These are phyloP conservation scores for Penicillium sumatraense DNA, from an alignment of 2,329 filamentous ascomycete genomes.

Conservation along the genomic window DNA sequence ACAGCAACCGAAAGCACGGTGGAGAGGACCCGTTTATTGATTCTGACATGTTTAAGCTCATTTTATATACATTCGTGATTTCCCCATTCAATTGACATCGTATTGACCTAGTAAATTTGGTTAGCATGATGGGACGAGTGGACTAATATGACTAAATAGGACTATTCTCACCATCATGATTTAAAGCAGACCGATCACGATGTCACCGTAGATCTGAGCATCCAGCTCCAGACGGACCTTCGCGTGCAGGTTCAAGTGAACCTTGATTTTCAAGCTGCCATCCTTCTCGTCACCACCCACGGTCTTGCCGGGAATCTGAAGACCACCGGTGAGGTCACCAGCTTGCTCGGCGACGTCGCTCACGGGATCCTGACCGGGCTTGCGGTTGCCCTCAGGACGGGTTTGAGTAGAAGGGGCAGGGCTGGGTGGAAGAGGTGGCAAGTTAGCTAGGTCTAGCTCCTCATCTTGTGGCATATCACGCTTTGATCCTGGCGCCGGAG, in stretches of 20 bases:
- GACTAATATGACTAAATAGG: not conserved
- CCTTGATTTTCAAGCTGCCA: slow-evolving; percentile 25
- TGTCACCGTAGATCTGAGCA: slow-evolving; percentile 30
- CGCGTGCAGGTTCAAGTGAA: slow-evolving; percentile 30
- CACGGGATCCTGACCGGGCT: slow-evolving; percentile 11
- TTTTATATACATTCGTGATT: slow-evolving; percentile 15
- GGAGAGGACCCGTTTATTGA: not conserved
- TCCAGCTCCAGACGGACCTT: slow-evolving; percentile 31
- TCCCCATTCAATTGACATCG: not conserved
- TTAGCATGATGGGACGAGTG: not conserved
- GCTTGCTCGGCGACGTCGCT: slow-evolving; percentile 2
- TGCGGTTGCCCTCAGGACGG: slow-evolving; percentile 15
- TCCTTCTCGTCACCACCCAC: slow-evolving; percentile 18
- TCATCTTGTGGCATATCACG: not conserved
- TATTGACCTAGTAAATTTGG: not conserved
- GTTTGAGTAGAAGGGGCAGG: slow-evolving; percentile 5
- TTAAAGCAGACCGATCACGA: slow-evolving; percentile 30
- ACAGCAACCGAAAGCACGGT: not conserved
- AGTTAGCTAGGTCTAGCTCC: slow-evolving; percentile 13
- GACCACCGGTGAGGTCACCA: not conserved
- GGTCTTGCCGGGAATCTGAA: slow-evolving; percentile 14
- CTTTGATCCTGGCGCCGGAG: slow-evolving; percentile 6
- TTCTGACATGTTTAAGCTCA: slow-evolving; percentile 4
- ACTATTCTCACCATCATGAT: not conserved
- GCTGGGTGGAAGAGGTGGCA: slow-evolving; percentile 10